These are phyloP conservation scores for Monosporascus sp. DNA, from an alignment of 2,329 filamentous ascomycete species.

Conservation along the genomic window DNA sequence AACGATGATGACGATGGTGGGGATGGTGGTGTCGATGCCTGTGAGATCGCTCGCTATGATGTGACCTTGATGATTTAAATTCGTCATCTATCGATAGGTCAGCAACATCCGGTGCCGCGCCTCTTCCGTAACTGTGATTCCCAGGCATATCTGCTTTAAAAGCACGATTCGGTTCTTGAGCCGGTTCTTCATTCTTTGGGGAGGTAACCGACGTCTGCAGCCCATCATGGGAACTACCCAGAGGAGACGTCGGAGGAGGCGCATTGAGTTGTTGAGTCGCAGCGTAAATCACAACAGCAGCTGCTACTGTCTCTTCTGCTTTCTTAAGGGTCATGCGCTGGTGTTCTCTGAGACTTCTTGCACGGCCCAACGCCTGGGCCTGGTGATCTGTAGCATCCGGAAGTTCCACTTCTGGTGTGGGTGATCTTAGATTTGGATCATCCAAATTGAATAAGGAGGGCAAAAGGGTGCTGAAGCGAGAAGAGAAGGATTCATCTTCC, in stretches of 20 bases:
- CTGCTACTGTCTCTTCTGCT: constrained; percentile 48
- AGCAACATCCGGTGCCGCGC: constrained; percentile 44
- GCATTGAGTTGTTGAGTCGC: constrained; percentile 41
- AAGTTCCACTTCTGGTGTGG: constrained; percentile 43
- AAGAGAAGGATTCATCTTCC: constrained; percentile 7
- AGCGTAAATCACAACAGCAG: constrained; percentile 50
- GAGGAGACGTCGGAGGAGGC: constrained; percentile 27
- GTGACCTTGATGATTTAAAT: constrained; percentile 33
- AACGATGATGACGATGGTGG: constrained; percentile 26
- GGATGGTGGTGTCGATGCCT: constrained; percentile 27
- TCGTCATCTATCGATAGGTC: constrained; percentile 51
- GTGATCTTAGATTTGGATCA: constrained; percentile 30
- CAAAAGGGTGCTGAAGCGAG: constrained; percentile 9
- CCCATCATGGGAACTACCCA: constrained; percentile 15
- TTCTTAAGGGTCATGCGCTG: constrained; percentile 39
- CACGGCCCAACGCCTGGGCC: constrained; percentile 35
- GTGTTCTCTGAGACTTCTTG: constrained; percentile 39
- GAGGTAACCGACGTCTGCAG: constrained; percentile 14
- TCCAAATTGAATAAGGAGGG: constrained; percentile 14
- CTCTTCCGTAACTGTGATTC: constrained; percentile 28
- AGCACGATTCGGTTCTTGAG: constrained; percentile 7
- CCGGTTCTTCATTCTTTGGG: constrained; percentile 10
- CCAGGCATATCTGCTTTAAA: constrained; percentile 16
- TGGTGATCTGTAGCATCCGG: constrained; percentile 36
- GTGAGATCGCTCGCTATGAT: constrained; percentile 23